Evolutionary conservation across 345 rosid species (phyloP).

Genomic region (Geranium brycei): DNA sequence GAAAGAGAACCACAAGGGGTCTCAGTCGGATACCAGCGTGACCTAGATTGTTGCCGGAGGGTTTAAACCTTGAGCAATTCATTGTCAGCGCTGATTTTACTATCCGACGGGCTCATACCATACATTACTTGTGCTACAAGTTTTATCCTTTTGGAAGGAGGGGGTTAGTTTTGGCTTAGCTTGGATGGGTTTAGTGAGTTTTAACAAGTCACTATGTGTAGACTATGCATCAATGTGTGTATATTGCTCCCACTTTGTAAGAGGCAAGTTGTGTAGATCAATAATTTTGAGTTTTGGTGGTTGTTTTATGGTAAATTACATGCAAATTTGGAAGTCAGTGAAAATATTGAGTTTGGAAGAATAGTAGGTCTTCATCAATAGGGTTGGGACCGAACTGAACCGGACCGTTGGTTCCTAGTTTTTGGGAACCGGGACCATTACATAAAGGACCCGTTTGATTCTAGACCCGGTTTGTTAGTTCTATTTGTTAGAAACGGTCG

Average conservation of each 20-base stretch:
- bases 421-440: too few relatives aligned
- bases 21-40: constrained; percentile 5
- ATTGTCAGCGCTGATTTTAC: too few relatives aligned
- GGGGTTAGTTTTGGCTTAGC: neutral
- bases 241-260: neutral
- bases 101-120: too few relatives aligned
- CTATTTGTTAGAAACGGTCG: too few relatives aligned
- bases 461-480: too few relatives aligned
- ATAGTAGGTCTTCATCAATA: too few relatives aligned
- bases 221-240: neutral
- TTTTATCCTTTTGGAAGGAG: neutral
- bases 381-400: too few relatives aligned
- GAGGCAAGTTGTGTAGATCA: neutral
- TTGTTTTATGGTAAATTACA: too few relatives aligned
- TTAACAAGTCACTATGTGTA: neutral
- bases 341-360: too few relatives aligned
- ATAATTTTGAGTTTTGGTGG: neutral
- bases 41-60: neutral
- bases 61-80: neutral
- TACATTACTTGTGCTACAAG: neutral
- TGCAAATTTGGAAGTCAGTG: too few relatives aligned
- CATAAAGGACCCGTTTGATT: too few relatives aligned
- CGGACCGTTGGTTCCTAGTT: too few relatives aligned
- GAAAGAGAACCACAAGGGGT: constrained; percentile 10
- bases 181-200: neutral